These are phyloP conservation scores for Penicillium paneum DNA, from an alignment of 2,329 filamentous ascomycete species.

Conservation along the genomic window DNA sequence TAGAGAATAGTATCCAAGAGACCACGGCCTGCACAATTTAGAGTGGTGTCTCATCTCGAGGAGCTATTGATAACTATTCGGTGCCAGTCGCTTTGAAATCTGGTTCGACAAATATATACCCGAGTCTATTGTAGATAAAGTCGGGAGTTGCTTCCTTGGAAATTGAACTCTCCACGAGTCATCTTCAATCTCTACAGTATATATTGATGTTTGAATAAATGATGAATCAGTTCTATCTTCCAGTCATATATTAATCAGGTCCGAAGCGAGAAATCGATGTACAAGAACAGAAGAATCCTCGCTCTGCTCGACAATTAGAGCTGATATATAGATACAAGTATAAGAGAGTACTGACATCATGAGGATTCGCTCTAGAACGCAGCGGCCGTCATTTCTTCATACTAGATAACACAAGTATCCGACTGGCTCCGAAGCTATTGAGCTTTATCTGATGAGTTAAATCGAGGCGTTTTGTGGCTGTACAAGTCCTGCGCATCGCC, in stretches of 20 bases:
- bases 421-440: neutral
- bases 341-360: neutral
- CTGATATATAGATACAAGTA: neutral
- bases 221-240: neutral
- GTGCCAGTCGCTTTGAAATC: neutral
- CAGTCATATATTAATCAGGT: neutral
- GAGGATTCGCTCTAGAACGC: too few relatives aligned
- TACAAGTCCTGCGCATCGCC: neutral
- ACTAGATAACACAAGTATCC: neutral
- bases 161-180: too few relatives aligned
- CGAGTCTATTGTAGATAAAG: too few relatives aligned
- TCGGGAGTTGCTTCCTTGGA: neutral
- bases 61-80: neutral
- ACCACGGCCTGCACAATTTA: too few relatives aligned
- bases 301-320: neutral
- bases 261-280: too few relatives aligned
- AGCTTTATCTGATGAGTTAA: neutral
- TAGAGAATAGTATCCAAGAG: too few relatives aligned
- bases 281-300: neutral
- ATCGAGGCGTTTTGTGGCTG: neutral
- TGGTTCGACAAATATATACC: neutral
- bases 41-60: too few relatives aligned
- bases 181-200: neutral
- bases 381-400: too few relatives aligned
- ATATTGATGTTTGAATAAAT: too few relatives aligned